Base-by-base conservation (phyloP, 1,284 basidiomycete genomes). In the Cryptococcus sp. region DNA sequence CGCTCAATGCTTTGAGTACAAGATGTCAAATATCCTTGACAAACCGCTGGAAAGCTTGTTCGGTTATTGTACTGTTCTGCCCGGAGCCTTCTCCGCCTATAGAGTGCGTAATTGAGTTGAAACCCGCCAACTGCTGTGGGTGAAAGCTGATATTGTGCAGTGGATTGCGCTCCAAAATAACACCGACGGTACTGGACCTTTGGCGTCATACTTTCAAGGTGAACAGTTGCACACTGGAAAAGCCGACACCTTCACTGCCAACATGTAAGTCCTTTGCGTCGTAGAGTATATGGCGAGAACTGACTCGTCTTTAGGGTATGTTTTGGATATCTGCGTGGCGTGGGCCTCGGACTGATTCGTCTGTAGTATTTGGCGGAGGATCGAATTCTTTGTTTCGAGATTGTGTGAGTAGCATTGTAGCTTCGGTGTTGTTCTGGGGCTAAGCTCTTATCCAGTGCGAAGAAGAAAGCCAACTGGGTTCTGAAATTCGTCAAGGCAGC, bases 191-290 rank as follows among this genome's bases (percentile, higher is more conserved):
- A 81, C 84, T 20, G 96, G 95, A 0, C 96, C 96, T 0, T 80
- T 99, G 0, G 89, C 91, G 0, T 92, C 89, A 0, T 99, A 99
- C 78, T 99, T 99, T 82, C 93, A 96, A 74, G 95, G 96, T 26
- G 96, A 99, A 75, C 86, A 91, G 37, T 79, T 97, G 48, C 87
- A 93, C 65, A 92, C 92, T 8, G 85, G 87, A 22, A 91, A 96
- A 68, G 93, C 93, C 0, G 91, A 96, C 71, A 93, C 97, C 43
- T 98, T 97, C 76, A 96, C 91, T 0, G 93, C 89, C 41, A 82
- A 83, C 67, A 79, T 78, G 78, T 78, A 59, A 62, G 73, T 68
- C 3, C 22, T 6, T 17, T 8, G 5, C 11, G 52, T 47, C 45
- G 29, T 13, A 34, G 29, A 34, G 29, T 39, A 45, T 1, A 20